Evolutionary conservation across 2,329 filamentous ascomycete genomes (phyloP), one percentile per base, ranked within the genome.

Genomic region (Furcasterigmium sp.): DNA sequence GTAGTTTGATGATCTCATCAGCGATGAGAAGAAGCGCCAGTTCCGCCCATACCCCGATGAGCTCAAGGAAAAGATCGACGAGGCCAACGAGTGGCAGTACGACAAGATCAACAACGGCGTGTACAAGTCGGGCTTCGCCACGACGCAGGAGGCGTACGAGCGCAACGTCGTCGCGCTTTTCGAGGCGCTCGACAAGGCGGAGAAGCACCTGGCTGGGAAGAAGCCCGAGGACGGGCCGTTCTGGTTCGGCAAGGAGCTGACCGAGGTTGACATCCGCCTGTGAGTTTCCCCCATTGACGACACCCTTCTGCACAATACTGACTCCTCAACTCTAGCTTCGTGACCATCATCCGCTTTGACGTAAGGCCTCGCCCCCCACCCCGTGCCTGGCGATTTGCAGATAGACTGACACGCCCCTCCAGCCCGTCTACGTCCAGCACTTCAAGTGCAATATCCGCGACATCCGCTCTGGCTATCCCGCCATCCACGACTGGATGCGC

Each of bases 391-490:
- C 34, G 15, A 25, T 21, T 8, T 26, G 30, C 28, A 6, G 35
- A 4, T 4, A 40, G 45, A 26, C 45, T 48, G 20, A 46, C 44
- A 23, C 3, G n/a, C n/a, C n/a, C 2, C 10, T 15, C 14, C 41
- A 73, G 64, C 72, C 75, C 23, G 85, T 88, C 54, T 94, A 94
- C 58, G 85, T 94, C 42, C 88, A 93, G 67, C 85, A 91, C 65
- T 91, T 91, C 73, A 86, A 86, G 66, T 91, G 85, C 70, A 95
- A 95, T 67, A 70, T 95, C 47, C 76, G 84, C 19, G 89, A 94
- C 63, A 91, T 95, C 58, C 77, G 90, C 34, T 84, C 79, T 8
- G 89, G 89, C 2, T 96, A 93, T 61, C 91, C 91, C 21, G 70
- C 75, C 40, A 68, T 95, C 46, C 87, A 96, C 69, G 70, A 68